Evolutionary conservation across 257 asterid species (phyloP), one percentile per base, ranked within the genome.

Genomic region (Gynochthodes officinalis): DNA sequence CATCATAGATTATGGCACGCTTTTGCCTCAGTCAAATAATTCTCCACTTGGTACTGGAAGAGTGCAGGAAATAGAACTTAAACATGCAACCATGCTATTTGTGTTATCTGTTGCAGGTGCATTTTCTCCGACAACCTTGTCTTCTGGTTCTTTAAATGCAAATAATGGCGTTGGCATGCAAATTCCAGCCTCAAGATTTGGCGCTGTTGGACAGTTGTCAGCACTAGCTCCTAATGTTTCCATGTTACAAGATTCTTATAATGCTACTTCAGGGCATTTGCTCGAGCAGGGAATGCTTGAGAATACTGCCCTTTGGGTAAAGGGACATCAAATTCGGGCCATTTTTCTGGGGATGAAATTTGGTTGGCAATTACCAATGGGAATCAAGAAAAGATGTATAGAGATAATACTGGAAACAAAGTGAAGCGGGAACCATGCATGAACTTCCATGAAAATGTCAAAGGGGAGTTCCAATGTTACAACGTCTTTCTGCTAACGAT

Each of bases 391-490:
- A 85, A 71, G 75, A 48, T 70, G 57, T 81, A 67, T 73, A 72
- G 71, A 28, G 87, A 84, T 65, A 79, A 66, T 46, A 77, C 71
- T 68, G 79, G 80, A 69, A 85, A 68, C 81, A 85, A 77, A 74
- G 88, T 88, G 83, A 90, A 90, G 87, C 86, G 74, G 86, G 95
- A 88, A 79, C 86, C 89, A 25, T 79, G 46, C 73, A 76, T 75
- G 85, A 83, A 81, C 81, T 64, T 84, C 49, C 50, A 19, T 66
- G 85, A 84, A 62, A 88, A 78, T 83, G 77, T 76, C 33, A 77
- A 42, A 73, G 73, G 85, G 84, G 86, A 18, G 33, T 77, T 76
- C 81, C 83, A 25, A 69, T 64, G 46, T 76, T 74, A 76, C 86
- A 62, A 73, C 78, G 48, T 30, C 39, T 80, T 74, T 64, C 83